phyloP scores from a whole-genome alignment of 129 eudicot genomes.

The Pseudognaphalium luteoalbum region DNA sequence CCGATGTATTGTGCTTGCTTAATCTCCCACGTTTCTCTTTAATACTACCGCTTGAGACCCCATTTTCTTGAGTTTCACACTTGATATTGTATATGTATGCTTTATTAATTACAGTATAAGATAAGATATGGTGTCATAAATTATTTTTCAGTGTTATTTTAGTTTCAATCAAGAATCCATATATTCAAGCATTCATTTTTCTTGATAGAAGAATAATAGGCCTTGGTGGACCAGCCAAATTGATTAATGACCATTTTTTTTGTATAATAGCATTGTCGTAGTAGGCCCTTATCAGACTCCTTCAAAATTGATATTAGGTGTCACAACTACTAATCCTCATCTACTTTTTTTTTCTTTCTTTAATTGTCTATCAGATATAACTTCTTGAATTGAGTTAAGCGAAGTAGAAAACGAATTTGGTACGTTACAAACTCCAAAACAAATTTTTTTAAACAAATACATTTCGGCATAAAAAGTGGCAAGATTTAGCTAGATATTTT shows the following conservation, averaged over 20 bases:
- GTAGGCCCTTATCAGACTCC: background rate
- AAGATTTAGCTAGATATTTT: no score
- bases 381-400: no score
- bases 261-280: background rate
- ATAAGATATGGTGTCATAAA: background rate
- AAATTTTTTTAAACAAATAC: no score
- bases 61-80: conserved; percentile 31
- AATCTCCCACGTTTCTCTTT: conserved; percentile 31
- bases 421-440: no score
- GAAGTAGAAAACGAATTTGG: no score
- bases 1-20: conserved; percentile 21
- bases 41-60: conserved; percentile 2
- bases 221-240: background rate
- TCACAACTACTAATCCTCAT: no score
- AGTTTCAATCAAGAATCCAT: background rate
- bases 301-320: background rate
- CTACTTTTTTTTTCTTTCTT: no score
- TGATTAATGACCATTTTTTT: background rate
- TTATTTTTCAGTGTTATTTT: no score
- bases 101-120: background rate
- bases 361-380: no score
- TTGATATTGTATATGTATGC: background rate
- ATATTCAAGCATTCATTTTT: background rate
- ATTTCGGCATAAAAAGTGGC: no score
- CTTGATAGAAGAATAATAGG: background rate